Evolutionary conservation across 345 rosid species (phyloP), one percentile per base, ranked within the genome.

Genomic region (Heritiera littoralis): DNA sequence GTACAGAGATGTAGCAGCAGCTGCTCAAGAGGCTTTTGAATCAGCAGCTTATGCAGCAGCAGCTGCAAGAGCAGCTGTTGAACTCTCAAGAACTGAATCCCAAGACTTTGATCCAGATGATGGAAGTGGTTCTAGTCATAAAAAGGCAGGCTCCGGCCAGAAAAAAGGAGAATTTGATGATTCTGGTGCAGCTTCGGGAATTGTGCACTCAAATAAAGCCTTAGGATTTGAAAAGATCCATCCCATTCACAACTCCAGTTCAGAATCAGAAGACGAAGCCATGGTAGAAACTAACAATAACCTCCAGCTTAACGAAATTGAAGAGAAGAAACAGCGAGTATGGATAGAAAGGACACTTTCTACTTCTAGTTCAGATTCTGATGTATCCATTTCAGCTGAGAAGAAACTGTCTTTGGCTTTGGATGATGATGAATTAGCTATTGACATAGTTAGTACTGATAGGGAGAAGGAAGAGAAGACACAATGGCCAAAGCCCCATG

Each of bases 11-110:
- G 87, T 55, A 18, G 81, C 78, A 5, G 86, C 66, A 28, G 90
- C 91, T 49, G 89, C 88, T 38, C 82, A 63, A 49, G 89, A 85
- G 66, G 90, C 92, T 35, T 85, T 85, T 48, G 80, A 84, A 80
- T 78, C 90, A 18, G 90, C 88, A 32, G 84, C 81, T 72, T 81
- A 82, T 79, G 89, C 90, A 15, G 92, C 92, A 6, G 86, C 48
- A n/a, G 89, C 90, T 52, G 89, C 89, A 59, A 79, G 84, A 77
- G 89, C 89, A 6, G 89, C 90, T 15, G 66, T 82, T 12, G 80
- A 86, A 41, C 90, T 91, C 77, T 86, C 89, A 9, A 78, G 79
- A 78, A 43, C 78, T 3, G 79, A 80, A 69, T 80, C 83, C n/a
- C 79, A 58, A 14, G 83, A 75, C 67, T 30, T 10, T 18, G 77